phyloP scores from a whole-genome alignment of 805 yeast species.

The Wilhelminamyces savonicus region DNA sequence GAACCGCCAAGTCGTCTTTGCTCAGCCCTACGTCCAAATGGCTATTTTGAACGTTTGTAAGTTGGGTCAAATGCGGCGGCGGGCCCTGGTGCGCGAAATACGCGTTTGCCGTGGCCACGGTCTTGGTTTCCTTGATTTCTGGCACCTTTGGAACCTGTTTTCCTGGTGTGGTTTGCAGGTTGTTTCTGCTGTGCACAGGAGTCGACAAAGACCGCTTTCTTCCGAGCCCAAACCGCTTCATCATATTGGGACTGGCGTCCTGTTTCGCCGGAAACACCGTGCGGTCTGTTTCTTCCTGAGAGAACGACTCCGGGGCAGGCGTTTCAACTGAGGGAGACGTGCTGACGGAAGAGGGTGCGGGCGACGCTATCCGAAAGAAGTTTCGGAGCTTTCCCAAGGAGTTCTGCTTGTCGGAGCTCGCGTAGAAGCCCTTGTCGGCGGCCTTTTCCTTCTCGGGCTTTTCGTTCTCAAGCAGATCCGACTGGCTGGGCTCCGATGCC shows the following conservation, averaged over 20 bases:
- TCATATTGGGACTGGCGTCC: slow-evolving; percentile 3
- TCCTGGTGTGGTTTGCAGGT: slow-evolving; percentile 3
- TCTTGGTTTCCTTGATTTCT: background rate
- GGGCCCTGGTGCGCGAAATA: slow-evolving; percentile 55
- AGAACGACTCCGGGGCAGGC: too few relatives aligned
- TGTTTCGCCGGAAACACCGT: slow-evolving; percentile 3
- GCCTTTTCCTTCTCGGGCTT: background rate
- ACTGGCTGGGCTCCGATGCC: background rate
- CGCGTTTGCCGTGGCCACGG: slow-evolving; percentile 33
- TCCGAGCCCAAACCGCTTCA: slow-evolving; percentile 9
- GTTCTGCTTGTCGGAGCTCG: too few relatives aligned
- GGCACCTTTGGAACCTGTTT: background rate
- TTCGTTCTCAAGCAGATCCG: background rate
- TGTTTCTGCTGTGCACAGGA: slow-evolving; percentile 19
- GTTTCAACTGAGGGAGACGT: too few relatives aligned
- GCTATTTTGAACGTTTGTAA: slow-evolving; percentile 5
- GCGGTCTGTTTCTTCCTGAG: too few relatives aligned
- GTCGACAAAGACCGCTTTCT: slow-evolving; percentile 14
- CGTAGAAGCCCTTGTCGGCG: too few relatives aligned
- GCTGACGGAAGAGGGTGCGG: too few relatives aligned
- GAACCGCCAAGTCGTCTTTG: slow-evolving; percentile 21
- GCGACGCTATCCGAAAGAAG: too few relatives aligned
- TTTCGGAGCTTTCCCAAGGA: too few relatives aligned
- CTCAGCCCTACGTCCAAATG: slow-evolving; percentile 14
- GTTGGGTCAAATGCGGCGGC: slow-evolving; percentile 39